Base-by-base conservation (phyloP, 768 basidiomycete genomes). In the Suillus brevipes region DNA sequence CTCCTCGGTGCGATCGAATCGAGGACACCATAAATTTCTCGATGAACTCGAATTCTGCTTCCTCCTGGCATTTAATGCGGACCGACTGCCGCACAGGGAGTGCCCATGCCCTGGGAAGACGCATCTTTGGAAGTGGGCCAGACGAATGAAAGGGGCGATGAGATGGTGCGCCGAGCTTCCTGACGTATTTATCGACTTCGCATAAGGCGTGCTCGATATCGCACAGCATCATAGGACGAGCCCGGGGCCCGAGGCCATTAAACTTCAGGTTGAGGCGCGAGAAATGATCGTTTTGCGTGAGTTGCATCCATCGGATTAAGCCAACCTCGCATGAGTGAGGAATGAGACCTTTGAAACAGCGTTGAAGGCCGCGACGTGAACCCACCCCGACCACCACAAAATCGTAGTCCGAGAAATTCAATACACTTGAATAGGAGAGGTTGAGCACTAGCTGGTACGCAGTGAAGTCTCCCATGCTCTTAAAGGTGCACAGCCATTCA, bases 181-280 rank as follows among this genome's bases (percentile, higher is more conserved):
- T 88, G 49, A 86, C 80, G 70, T 92, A 93, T 71, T 92, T 91
- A 77, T 92, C 89, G 53, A 89, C 81, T 72, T 94, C 92, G 76
- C 92, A 94, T 18, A 93, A 76, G 1, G 87, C 81, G 72, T 94
- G 92, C 77, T 94, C 92, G 61, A 93, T 79, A 72, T 94, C 92
- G 43, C 87, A 85, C 58, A 91, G 77, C 68, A 83, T 81, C 81
- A 89, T 85, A 8, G 84, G 83, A 14, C 84, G 78, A 18, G 71
- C 68, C 4, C 81, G 65, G 0, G 82, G 80, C 20, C 87, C 85
- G 13, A 89, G 76, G 20, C 83, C 83, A 0, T 81, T 77, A 67
- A 88, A 86, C 0, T 77, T 63, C 49, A 89, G 70, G 4, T 85
- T 85, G 40, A 90, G 78, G 18, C 88, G 84, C 53, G 80, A 71